Base-by-base conservation (phyloP, 768 basidiomycete genomes). In the Suillus plorans region DNA sequence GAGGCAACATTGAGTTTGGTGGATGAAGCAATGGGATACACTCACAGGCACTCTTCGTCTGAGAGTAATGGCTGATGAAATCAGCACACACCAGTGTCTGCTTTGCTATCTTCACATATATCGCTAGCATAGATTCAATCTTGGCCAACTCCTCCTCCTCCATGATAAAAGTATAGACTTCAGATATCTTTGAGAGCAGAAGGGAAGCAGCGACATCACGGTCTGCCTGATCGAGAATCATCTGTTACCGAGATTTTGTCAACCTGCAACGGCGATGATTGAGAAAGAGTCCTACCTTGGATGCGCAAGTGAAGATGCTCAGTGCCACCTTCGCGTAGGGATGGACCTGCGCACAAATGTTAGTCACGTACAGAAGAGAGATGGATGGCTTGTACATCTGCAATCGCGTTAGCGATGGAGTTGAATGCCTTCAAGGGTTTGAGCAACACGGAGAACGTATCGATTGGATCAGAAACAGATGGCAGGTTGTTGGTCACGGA, bases 71-170 rank as follows among this genome's bases (percentile, higher is more conserved):
- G 34, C 34, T 34, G 5, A 34, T 34, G 5, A 34, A 34, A 34
- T 34, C 34, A 34, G 34, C 34, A 5, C 34, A 34, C 34, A 3
- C 34, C 5, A 34, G 5, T 3, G 34, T 34, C 34, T 34, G 34
- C 3, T 34, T 3, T 5, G 34, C 34, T 34, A 34, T 34, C 34
- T 34, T 34, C 34, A 3, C 34, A 34, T 34, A 34, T 34, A 34
- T 34, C 5, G 18, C 49, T 39, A 59, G 22, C 55, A 49, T 47
- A 4, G 58, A 36, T 16, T 18, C 0, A 34, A 65, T 31, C 16
- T 55, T 63, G 31, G 52, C 9, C 44, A 34, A n/a, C 2, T 28
- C 42, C n/a, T 65, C 62, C 3, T 37, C 37, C 34, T 64, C 59
- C 10, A 22, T 59, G 12, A 64, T 37, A 16, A 64, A 50, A 10